Evolutionary conservation across 371 early-diverging fungal species (phyloP), one percentile per base, ranked within the genome.

Genomic region (Mucor mucedo): DNA sequence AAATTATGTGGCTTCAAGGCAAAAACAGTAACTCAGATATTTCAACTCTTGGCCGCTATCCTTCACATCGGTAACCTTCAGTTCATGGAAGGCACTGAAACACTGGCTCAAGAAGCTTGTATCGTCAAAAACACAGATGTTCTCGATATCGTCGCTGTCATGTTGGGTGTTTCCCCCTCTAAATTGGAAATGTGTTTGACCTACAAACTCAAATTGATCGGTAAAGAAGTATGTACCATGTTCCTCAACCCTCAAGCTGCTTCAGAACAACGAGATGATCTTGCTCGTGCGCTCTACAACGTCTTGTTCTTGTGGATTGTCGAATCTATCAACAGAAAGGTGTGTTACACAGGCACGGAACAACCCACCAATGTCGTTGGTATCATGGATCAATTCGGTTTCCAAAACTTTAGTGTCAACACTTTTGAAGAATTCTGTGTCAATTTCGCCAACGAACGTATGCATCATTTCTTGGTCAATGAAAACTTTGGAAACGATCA

Each of bases 391-490:
- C 86, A 88, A 66, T 82, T 84, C 48, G 92, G 92, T 3, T 84
- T 78, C 70, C 78, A 88, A 63, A 75, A 74, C 50, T 77, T 71
- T 63, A 16, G 70, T 41, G 28, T 69, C 62, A 65, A 77, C 63
- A 64, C 81, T 4, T 93, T 93, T 70, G 91, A 95, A 68, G 87
- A 91, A 57, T 90, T 96, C 64, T 84, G 87, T 8, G 66, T 71
- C 69, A 95, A 97, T 69, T 87, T 91, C 69, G 93, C 95, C 41
- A 93, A 92, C 66, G 96, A 97, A 73, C 87, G 91, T 33, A 73
- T 96, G 30, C 85, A 89, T 49, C 84, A 89, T n/a, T 93, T 84
- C 65, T 62, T 91, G 65, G 79, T 64, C 69, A 79, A 67, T 77
- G 91, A 69, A 77, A 85, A 69, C 73, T 95, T 76, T 56, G 71